These are phyloP conservation scores for Waltergamsia citrina DNA, from an alignment of 2,329 filamentous ascomycete genomes.

Conservation along the genomic window DNA sequence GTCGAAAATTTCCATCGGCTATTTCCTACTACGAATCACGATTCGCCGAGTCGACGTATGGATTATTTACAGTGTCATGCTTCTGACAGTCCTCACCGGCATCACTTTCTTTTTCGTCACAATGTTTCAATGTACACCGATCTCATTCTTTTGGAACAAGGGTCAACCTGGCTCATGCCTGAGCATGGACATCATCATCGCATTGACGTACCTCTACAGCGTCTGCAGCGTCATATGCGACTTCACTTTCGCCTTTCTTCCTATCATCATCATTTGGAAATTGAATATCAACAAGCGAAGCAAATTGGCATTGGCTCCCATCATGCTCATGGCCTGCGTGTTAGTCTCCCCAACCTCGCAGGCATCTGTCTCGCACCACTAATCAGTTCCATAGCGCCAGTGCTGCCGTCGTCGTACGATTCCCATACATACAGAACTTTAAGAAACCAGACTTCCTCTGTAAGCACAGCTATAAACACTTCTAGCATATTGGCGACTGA, in stretches of 20 bases:
- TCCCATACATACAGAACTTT: constrained; percentile 26
- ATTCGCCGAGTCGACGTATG: constrained; percentile 19
- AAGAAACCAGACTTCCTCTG: constrained; percentile 32
- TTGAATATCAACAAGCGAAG: constrained; percentile 43
- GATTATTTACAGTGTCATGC: constrained; percentile 25
- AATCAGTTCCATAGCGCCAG: constrained; percentile 24
- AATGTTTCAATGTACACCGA: constrained; percentile 27
- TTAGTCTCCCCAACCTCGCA: constrained; percentile 11
- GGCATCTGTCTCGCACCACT: not conserved
- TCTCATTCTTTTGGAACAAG: constrained; percentile 30
- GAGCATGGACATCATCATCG: constrained; percentile 33
- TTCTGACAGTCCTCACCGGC: constrained; percentile 23
- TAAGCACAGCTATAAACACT: constrained; percentile 17
- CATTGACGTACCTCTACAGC: constrained; percentile 42
- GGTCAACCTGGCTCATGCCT: constrained; percentile 24
- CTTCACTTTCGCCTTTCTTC: constrained; percentile 40
- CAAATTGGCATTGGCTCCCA: constrained; percentile 39
- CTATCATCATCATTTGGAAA: constrained; percentile 42
- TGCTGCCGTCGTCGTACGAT: constrained; percentile 29
- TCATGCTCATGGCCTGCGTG: constrained; percentile 48
- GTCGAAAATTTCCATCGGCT: constrained; percentile 32
- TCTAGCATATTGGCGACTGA: too few species aligned
- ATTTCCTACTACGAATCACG: constrained; percentile 30
- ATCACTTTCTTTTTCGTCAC: constrained; percentile 30
- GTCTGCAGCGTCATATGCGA: constrained; percentile 38